Percentiles rank a stretch among this genome's conserved stretches.
phyloP scores from a whole-genome alignment of 2,329 filamentous ascomycete genomes.

The Acarospora socialis region DNA sequence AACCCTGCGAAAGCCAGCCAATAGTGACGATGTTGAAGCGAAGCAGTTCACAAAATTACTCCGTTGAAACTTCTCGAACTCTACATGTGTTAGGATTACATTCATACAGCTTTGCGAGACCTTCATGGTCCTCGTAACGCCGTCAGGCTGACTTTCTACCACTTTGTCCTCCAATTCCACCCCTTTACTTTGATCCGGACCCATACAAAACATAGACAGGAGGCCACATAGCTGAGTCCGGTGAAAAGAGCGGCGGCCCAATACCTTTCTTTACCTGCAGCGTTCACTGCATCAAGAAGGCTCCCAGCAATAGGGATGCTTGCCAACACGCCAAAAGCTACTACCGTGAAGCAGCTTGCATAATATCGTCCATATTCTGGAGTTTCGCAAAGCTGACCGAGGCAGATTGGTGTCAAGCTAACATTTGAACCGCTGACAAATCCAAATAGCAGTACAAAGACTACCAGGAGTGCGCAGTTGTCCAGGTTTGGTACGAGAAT shows the following conservation, averaged over 20 bases:
- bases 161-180: slow-evolving; percentile 12
- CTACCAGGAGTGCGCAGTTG: slow-evolving; percentile 15
- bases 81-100: too few relatives aligned
- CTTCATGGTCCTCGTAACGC: too few relatives aligned
- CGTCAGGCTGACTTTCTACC: too few relatives aligned
- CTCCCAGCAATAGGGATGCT: slow-evolving; percentile 21
- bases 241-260: slow-evolving; percentile 18
- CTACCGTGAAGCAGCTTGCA: slow-evolving; percentile 19
- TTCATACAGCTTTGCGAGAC: too few relatives aligned
- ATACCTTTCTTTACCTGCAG: slow-evolving; percentile 14
- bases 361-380: slow-evolving; percentile 28
- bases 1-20: too few relatives aligned
- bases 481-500: neutral
- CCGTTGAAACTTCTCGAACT: too few relatives aligned
- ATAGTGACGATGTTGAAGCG: too few relatives aligned
- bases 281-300: slow-evolving; percentile 13
- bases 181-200: slow-evolving; percentile 13
- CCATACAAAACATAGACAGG: slow-evolving; percentile 12
- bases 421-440: slow-evolving; percentile 26
- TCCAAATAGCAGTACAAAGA: slow-evolving; percentile 20
- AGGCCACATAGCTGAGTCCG: slow-evolving; percentile 13
- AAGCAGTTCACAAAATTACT: too few relatives aligned
- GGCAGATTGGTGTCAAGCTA: slow-evolving; percentile 27
- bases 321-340: slow-evolving; percentile 16
- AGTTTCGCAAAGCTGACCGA: slow-evolving; percentile 32